Conservation (phyloP, 2,329 filamentous ascomycete genomes). For the Ilyonectria mors-panacis region DNA sequence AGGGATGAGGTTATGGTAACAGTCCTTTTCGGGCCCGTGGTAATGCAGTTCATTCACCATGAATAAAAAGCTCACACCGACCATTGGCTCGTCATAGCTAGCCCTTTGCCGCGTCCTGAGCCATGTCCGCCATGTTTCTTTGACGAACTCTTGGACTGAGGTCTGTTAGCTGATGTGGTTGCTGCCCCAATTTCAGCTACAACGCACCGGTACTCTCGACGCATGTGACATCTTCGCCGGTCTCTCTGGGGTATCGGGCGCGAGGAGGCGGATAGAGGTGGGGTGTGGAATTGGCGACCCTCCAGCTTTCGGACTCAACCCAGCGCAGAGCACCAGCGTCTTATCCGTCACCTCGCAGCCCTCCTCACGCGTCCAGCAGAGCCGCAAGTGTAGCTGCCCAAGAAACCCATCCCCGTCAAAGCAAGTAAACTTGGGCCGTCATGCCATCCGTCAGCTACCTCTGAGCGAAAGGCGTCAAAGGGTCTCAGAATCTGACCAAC, state of each 20-base stretch:
- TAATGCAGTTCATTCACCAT: slow-evolving; percentile 55
- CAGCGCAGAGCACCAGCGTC: slow-evolving; percentile 24
- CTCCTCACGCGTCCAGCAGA: slow-evolving; percentile 29
- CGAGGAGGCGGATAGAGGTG: background rate
- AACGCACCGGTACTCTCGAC: slow-evolving; percentile 27
- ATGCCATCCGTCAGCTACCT: slow-evolving; percentile 36
- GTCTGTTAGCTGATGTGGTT: slow-evolving; percentile 18
- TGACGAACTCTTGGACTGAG: slow-evolving; percentile 21
- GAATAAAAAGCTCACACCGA: slow-evolving; percentile 55
- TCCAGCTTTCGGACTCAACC: slow-evolving; percentile 3
- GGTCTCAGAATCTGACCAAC: slow-evolving; percentile 27
- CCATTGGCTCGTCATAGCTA: slow-evolving; percentile 11
- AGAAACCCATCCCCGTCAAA: slow-evolving; percentile 27
- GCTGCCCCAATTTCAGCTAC: background rate
- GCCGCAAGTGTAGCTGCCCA: slow-evolving; percentile 47
- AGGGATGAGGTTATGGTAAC: slow-evolving; percentile 49
- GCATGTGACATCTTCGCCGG: slow-evolving; percentile 8
- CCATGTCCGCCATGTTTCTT: slow-evolving; percentile 6
- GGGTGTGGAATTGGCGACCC: slow-evolving; percentile 4
- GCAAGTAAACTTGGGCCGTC: slow-evolving; percentile 42
- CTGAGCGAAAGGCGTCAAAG: slow-evolving; percentile 10
- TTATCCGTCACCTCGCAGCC: slow-evolving; percentile 29
- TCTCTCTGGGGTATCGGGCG: background rate
- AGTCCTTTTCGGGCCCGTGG: slow-evolving; percentile 21
- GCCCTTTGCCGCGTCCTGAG: slow-evolving; percentile 27